Percentiles rank a stretch among this genome's conserved stretches.
Conservation (phyloP, 2,329 filamentous ascomycete species). For the Cyphellophora attinorum region DNA sequence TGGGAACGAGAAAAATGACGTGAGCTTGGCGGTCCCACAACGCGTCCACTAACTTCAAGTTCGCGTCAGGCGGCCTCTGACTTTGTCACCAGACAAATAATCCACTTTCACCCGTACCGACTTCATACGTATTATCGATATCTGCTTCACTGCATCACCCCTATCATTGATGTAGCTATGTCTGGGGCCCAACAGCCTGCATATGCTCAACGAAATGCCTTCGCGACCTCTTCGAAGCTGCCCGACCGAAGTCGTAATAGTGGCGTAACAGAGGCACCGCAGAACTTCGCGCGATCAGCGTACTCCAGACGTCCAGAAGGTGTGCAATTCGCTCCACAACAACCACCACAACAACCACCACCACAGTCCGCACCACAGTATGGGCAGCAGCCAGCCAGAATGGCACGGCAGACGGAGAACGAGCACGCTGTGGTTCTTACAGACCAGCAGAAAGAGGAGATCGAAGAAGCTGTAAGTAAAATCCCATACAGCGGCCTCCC, state of each 20-base stretch:
- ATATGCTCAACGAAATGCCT: conserved; percentile 46
- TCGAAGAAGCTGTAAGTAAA: conserved; percentile 74
- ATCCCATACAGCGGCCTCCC: conserved; percentile 6
- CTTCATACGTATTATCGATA: too few species aligned
- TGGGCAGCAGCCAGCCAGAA: conserved; percentile 31
- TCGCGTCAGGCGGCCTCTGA: too few species aligned
- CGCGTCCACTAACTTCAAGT: too few species aligned
- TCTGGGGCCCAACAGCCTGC: too few species aligned
- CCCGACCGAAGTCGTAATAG: conserved; percentile 34
- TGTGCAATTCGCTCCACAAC: conserved; percentile 13
- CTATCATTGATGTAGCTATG: too few species aligned
- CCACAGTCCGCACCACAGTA: conserved; percentile 25
- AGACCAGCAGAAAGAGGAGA: conserved; percentile 86
- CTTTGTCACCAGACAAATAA: too few species aligned
- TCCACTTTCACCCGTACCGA: too few species aligned
- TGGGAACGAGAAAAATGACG: too few species aligned
- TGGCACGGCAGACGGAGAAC: conserved; percentile 35
- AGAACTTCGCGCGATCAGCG: conserved; percentile 33
- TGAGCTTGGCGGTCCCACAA: too few species aligned
- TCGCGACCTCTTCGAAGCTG: conserved; percentile 42
- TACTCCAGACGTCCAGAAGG: conserved; percentile 27
- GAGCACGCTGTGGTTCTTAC: conserved; percentile 49
- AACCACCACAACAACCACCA: conserved; percentile 21
- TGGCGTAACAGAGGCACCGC: conserved; percentile 8
- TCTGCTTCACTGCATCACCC: too few species aligned